These are phyloP conservation scores for Ottelia alismoides DNA, from an alignment of 106 monocot genomes.

Conservation along the genomic window DNA sequence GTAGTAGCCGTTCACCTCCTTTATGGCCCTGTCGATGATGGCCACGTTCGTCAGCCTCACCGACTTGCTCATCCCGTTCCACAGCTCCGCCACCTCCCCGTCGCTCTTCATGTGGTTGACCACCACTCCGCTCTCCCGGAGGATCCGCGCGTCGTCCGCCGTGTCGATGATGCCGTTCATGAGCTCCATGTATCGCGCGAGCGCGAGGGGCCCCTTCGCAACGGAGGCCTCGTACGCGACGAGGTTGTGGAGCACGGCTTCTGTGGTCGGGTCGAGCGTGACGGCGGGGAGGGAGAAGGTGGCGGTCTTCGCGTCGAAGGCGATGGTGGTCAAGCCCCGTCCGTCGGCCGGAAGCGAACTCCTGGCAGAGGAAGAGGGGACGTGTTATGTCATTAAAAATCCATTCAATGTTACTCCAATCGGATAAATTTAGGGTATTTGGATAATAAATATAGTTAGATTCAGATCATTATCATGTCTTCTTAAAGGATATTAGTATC, in stretches of 20 bases:
- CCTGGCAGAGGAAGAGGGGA: no score
- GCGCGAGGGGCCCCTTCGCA: constrained; percentile 17
- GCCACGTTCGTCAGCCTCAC: constrained; percentile 20
- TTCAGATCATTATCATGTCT: no score
- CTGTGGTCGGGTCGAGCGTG: constrained; percentile 32
- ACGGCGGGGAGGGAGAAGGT: constrained; percentile 24
- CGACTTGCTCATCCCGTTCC: constrained; percentile 48
- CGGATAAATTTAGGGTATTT: no score
- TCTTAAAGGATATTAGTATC: no score
- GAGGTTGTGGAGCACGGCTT: constrained; percentile 28
- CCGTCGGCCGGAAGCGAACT: constrained; percentile 18
- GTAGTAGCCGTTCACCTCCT: constrained; percentile 32
- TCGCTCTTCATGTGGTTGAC: constrained; percentile 44
- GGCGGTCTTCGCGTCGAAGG: constrained; percentile 17
- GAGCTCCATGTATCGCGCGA: constrained; percentile 45
- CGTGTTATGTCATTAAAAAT: no score
- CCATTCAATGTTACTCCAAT: no score
- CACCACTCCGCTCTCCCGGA: constrained; percentile 27
- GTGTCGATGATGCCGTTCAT: constrained; percentile 64
- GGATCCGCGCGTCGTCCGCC: constrained; percentile 28
- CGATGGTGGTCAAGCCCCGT: constrained; percentile 11
- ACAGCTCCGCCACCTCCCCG: constrained; percentile 29
- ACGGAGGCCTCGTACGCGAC: constrained; percentile 34
- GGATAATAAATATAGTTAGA: no score
- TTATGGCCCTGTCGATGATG: constrained; percentile 24